Evolutionary conservation across 2,329 filamentous ascomycete genomes (phyloP).

Genomic region (Trichoderma arundinaceum): DNA sequence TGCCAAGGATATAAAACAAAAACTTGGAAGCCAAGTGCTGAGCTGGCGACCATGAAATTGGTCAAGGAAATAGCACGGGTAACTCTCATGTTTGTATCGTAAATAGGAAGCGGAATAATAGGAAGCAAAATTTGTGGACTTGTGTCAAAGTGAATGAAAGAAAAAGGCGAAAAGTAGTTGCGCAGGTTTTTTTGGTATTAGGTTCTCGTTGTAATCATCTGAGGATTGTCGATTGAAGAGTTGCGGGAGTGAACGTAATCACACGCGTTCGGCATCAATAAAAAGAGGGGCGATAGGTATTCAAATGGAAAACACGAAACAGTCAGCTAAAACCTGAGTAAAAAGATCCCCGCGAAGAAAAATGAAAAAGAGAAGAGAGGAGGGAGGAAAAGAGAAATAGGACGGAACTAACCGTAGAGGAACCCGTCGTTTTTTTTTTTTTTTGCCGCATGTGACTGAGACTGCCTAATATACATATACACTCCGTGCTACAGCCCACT

Average conservation of each 20-base stretch:
- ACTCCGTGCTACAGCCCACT: not conserved
- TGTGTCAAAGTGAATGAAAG: not conserved
- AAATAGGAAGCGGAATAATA: not conserved
- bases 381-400: not conserved
- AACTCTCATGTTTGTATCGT: slow-evolving; percentile 1
- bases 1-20: slow-evolving; percentile 24
- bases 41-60: slow-evolving; percentile 26
- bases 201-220: not conserved
- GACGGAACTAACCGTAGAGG: not conserved
- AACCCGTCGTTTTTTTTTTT: not conserved
- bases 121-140: not conserved
- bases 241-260: too few species aligned
- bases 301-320: not conserved
- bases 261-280: too few species aligned
- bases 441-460: slow-evolving; percentile 9
- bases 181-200: not conserved
- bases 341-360: too few species aligned
- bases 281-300: not conserved
- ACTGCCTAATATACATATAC: not conserved
- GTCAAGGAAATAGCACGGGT: slow-evolving; percentile 25
- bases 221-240: not conserved
- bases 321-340: not conserved
- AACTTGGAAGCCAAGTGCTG: slow-evolving; percentile 25
- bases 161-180: not conserved
- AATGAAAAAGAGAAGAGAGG: not conserved